Base-by-base conservation (phyloP, 1,284 basidiomycete species). In the Cystobasidiaceae sp. region DNA sequence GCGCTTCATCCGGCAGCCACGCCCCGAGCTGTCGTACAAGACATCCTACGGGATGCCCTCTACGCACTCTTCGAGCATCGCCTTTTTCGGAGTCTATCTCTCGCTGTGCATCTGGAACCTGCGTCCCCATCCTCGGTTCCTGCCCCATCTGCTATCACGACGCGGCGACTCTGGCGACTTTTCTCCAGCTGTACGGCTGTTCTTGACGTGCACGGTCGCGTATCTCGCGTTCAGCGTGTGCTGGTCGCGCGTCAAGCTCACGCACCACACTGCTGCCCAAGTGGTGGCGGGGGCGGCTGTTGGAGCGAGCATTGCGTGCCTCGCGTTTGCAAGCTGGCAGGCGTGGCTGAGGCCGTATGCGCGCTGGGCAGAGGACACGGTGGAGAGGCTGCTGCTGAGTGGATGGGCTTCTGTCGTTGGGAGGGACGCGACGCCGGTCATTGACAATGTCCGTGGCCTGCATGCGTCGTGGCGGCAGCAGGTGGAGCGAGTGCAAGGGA, bases 41-140 rank as follows among this genome's bases (percentile, higher is more conserved):
- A 73, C 71, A 49, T 61, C 70, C 3, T 75, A 74, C 59, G 74
- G 74, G 39, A 75, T 75, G 74, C 74, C 74, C 17, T 74, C 72
- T 17, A 75, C 74, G 2, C 74, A 75, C 62, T 75, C 73, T 17
- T 72, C 70, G 30, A 71, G 72, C 4, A 74, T 75, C 52, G 66
- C 72, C 41, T 75, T 74, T 66, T 73, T 74, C 59, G 74, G 71
- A 4, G 64, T 69, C 54, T 75, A 75, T 65, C 68, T 75, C 33
- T 69, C 69, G 15, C 70, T 75, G 23, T 70, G 66, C 17, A 69
- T 69, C 25, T 51, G 73, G 54, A 59, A 70, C 27, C 67, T 75
- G 33, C 70, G 71, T 0, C 62, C 73, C 8, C 72, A 75, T 54
- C 67, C 69, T 8, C 68, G 71, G 34, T 65, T 74, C 34, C 68